These are phyloP conservation scores for Sarcomyxa edulis DNA, from an alignment of 768 basidiomycete genomes.

Conservation along the genomic window DNA sequence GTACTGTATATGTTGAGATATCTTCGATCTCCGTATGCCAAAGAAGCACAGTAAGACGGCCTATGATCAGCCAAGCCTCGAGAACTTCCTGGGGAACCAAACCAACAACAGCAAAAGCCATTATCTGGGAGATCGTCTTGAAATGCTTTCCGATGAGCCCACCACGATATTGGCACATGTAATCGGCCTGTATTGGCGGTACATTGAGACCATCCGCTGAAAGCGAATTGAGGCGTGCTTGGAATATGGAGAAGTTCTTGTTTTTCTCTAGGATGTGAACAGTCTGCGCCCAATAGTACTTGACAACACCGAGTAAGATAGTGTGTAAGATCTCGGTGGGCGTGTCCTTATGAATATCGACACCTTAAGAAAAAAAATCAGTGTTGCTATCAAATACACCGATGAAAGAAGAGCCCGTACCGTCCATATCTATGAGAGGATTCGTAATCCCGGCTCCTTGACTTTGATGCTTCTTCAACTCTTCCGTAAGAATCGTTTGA, in stretches of 20 bases:
- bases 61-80: constrained; percentile 17
- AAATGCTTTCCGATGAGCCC: constrained; percentile 24
- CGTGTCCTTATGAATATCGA: constrained; percentile 24
- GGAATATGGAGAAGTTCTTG: constrained; percentile 14
- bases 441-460: too few species aligned
- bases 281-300: constrained; percentile 23
- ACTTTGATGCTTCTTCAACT: constrained; percentile 3
- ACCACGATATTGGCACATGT: constrained; percentile 24
- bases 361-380: constrained; percentile 6
- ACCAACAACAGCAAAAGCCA: constrained; percentile 18
- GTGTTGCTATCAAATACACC: neutral
- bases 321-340: constrained; percentile 28
- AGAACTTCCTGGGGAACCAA: constrained; percentile 14
- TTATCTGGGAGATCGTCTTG: constrained; percentile 21
- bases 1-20: constrained; percentile 17
- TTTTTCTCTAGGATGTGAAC: constrained; percentile 19
- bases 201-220: constrained; percentile 17
- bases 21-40: constrained; percentile 23
- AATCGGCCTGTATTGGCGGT: constrained; percentile 18
- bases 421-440: too few species aligned
- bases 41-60: constrained; percentile 14
- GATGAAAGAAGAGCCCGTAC: too few species aligned
- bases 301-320: constrained; percentile 25
- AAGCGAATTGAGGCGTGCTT: constrained; percentile 18
- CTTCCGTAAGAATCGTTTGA: constrained; percentile 1